These are phyloP conservation scores for Colletotrichum salicis DNA, from an alignment of 2,329 filamentous ascomycete species.

Conservation along the genomic window DNA sequence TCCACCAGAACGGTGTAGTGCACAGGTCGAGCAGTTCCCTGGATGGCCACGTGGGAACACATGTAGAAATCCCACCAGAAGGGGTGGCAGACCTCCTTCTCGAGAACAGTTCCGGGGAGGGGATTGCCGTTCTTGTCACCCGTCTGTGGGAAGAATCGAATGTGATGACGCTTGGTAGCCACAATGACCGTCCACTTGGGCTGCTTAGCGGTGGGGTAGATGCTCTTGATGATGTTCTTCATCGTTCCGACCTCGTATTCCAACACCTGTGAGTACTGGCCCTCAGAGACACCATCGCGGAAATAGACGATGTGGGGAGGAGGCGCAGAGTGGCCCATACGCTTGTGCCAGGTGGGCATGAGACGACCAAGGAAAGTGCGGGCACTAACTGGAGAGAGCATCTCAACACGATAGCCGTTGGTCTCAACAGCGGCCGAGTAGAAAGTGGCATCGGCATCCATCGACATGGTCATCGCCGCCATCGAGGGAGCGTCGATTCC, in stretches of 20 bases:
- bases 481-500: slow-evolving; percentile 77
- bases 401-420: slow-evolving; percentile 85
- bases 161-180: slow-evolving; percentile 92
- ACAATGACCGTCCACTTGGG: slow-evolving; percentile 86
- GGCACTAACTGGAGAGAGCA: slow-evolving; percentile 76
- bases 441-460: slow-evolving; percentile 75
- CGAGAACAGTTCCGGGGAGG: slow-evolving; percentile 86
- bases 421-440: slow-evolving; percentile 85
- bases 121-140: slow-evolving; percentile 84
- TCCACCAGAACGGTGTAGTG: slow-evolving; percentile 92
- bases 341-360: slow-evolving; percentile 71
- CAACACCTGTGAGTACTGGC: slow-evolving; percentile 84
- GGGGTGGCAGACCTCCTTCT: slow-evolving; percentile 89
- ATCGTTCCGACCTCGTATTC: slow-evolving; percentile 81
- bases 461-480: slow-evolving; percentile 86
- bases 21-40: slow-evolving; percentile 91
- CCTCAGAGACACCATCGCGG: slow-evolving; percentile 90
- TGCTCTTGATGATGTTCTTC: slow-evolving; percentile 65
- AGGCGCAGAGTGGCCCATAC: slow-evolving; percentile 50
- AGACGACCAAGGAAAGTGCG: slow-evolving; percentile 73
- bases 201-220: slow-evolving; percentile 39
- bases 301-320: slow-evolving; percentile 89
- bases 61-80: slow-evolving; percentile 89
- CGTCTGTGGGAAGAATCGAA: slow-evolving; percentile 80
- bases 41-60: slow-evolving; percentile 77